These are phyloP conservation scores for Lyophyllum shimeji DNA, from an alignment of 768 basidiomycete species.

Conservation along the genomic window DNA sequence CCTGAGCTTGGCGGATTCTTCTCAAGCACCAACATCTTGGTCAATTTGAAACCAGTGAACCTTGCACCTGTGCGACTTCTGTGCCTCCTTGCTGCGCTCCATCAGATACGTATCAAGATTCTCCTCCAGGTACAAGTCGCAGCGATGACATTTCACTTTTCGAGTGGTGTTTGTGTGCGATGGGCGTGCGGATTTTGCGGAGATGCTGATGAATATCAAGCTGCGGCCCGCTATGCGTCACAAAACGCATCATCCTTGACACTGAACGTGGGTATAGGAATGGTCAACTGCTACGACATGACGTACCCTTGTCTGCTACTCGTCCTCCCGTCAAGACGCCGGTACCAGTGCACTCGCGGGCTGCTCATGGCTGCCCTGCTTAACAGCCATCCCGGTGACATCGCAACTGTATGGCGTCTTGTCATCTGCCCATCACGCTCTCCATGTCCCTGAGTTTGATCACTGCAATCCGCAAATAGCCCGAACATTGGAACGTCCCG, in stretches of 20 bases:
- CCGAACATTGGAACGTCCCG: neutral
- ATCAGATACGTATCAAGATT: constrained; percentile 9
- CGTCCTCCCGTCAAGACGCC: neutral
- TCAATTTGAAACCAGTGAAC: neutral
- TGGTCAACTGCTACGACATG: neutral
- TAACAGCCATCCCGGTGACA: neutral
- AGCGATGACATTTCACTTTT: neutral
- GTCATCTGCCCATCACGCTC: neutral
- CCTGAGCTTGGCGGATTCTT: neutral
- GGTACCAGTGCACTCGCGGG: neutral
- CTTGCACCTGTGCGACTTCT: neutral
- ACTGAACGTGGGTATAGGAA: neutral
- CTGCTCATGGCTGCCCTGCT: neutral
- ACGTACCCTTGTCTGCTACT: neutral
- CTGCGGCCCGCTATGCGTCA: neutral
- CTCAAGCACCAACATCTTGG: constrained; percentile 1
- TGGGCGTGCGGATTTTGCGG: neutral
- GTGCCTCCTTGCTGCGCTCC: neutral
- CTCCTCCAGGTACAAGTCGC: neutral
- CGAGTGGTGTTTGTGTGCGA: neutral
- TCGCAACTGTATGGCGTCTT: neutral
- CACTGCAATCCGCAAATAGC: neutral
- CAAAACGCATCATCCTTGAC: neutral
- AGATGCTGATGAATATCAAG: neutral
- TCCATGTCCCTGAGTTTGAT: neutral